Percentiles rank a stretch among this genome's conserved stretches.
Conservation (phyloP, 192 early-diverging fungal species). For the Coemansia sp. region DNA sequence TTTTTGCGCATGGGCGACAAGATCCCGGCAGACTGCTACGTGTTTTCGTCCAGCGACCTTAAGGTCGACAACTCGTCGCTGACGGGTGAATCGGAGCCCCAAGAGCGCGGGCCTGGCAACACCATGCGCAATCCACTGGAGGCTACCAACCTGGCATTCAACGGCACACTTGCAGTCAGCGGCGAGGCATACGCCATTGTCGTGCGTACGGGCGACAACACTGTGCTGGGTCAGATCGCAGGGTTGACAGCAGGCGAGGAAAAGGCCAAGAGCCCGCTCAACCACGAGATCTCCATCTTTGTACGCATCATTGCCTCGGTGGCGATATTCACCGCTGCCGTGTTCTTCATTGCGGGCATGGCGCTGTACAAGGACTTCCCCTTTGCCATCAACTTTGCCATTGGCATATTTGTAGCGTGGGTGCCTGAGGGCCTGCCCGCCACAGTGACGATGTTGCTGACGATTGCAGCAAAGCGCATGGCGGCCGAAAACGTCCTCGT, state of each 20-base stretch:
- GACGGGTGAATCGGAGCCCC: constrained; percentile 95
- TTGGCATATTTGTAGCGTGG: constrained; percentile 86
- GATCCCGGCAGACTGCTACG: constrained; percentile 85
- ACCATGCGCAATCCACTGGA: constrained; percentile 82
- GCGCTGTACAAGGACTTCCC: constrained; percentile 61
- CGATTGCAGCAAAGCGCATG: constrained; percentile 96
- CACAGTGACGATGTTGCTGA: constrained; percentile 91
- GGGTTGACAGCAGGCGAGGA: constrained; percentile 79
- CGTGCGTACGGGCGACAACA: constrained; percentile 88
- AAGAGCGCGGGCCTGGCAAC: constrained; percentile 71
- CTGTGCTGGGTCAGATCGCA: constrained; percentile 96
- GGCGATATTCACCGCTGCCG: constrained; percentile 69
- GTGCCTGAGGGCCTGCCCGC: constrained; percentile 94
- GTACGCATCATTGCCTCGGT: constrained; percentile 85
- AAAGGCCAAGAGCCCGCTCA: constrained; percentile 71
- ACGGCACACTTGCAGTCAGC: constrained; percentile 79
- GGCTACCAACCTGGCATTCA: constrained; percentile 90
- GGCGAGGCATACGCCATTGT: constrained; percentile 94
- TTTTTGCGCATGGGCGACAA: constrained; percentile 93
- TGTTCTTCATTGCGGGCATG: constrained; percentile 84
- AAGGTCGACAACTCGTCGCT: constrained; percentile 98
- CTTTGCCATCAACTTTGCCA: constrained; percentile 85
- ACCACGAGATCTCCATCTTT: constrained; percentile 74
- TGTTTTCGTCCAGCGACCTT: constrained; percentile 79
- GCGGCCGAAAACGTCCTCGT: constrained; percentile 85